A percentile compares a stretch with the other conserved stretches of the same genome.
Evolutionary conservation across 306 rosid genomes (phyloP).

Genomic region (Acmispon strigosus): DNA sequence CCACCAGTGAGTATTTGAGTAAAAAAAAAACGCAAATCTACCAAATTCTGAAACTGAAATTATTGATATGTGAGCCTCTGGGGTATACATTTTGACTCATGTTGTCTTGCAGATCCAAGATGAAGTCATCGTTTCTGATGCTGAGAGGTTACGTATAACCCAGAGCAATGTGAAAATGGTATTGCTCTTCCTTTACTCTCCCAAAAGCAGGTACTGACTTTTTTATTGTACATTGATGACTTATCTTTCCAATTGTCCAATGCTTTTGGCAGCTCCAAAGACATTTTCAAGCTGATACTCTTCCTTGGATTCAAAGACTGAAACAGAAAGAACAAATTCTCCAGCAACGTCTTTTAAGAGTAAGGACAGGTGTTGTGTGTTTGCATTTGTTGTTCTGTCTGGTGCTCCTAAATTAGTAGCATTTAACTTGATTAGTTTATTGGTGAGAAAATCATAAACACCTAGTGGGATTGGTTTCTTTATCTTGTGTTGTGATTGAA

Average conservation of each 20-base stretch:
- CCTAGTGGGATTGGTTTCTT: background rate
- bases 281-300: conserved; percentile 91
- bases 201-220: background rate
- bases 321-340: conserved; percentile 91
- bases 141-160: conserved; percentile 80
- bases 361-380: conserved; percentile 20
- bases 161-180: conserved; percentile 98
- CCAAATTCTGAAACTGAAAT: background rate
- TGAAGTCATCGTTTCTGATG: conserved; percentile 90
- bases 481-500: conserved; percentile 28
- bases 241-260: background rate
- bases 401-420: background rate
- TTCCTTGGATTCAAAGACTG: conserved; percentile 81
- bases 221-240: background rate
- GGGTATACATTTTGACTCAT: background rate
- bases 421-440: background rate
- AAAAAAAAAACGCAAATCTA: background rate
- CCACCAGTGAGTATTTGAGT: background rate
- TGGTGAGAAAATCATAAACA: background rate
- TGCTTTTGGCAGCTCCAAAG: conserved; percentile 73
- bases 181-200: background rate
- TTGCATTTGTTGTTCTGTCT: background rate
- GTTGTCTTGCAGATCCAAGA: conserved; percentile 79
- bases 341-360: conserved; percentile 84
- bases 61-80: background rate